Evolutionary conservation across 805 yeast genomes (phyloP), one percentile per base, ranked within the genome.

Genomic region (Candida ponderosae): DNA sequence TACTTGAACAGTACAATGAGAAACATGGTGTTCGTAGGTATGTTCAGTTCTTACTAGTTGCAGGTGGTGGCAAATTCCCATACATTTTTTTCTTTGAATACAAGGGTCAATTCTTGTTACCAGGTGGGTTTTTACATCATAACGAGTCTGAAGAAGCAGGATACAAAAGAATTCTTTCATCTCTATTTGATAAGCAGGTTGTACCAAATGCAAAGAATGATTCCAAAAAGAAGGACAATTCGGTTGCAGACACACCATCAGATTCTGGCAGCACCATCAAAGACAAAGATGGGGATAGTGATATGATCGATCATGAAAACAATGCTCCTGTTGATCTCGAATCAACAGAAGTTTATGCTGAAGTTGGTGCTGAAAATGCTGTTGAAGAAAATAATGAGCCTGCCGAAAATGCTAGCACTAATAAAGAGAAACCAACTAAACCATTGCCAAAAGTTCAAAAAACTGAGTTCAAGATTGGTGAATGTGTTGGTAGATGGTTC

Each of bases 81-180:
- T 35, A 29, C 5, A 38, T 45, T 2, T 27, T 47, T 3, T n/a
- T 47, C n/a, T 37, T 43, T 15, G 11, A 27, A 3, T 18, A 29
- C 3, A 24, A 24, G 4, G 34, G 34, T 9, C 34, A 41, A 11
- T 19, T 19, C 15, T 18, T 26, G n/a, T 24, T 43, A 8, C 49
- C 51, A 4, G 47, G 44, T 13, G 48, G 49, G 2, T 23, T 16
- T 9, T 23, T 47, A 17, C 18, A 28, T 14, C 35, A 36, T 32
- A 45, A 39, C 17, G 49, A 47, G 27, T 37, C 36, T 11, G 48
- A 45, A 34, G 14, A 13, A 2, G 36, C 18, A 9, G 50, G 48
- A 4, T 4, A 30, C 4, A 24, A 38, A 31, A 33, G 47, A 16
- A 27, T 44, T 1, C 40, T 46, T 40, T 21, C 26, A 4, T 43